Evolutionary conservation across 1,284 basidiomycete species (phyloP).

Genomic region (Leccinum pseudoinsigne): DNA sequence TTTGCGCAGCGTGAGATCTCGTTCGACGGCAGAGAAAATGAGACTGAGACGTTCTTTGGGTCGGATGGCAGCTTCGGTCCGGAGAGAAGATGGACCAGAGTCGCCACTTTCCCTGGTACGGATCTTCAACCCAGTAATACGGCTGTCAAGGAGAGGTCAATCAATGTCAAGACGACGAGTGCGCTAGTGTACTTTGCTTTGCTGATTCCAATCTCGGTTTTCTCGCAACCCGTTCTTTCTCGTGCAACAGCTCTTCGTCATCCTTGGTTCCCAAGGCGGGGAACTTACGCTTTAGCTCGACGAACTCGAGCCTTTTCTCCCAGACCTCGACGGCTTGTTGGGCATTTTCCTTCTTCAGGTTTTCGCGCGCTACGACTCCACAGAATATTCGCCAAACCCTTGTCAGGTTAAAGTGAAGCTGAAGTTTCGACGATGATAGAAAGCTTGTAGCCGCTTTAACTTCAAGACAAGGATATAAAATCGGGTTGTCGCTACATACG

Average conservation of each 20-base stretch:
- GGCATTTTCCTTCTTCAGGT: constrained; percentile 65
- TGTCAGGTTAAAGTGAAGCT: not conserved
- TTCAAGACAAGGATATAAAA: not conserved
- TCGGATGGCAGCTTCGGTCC: constrained; percentile 49
- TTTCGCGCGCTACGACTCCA: constrained; percentile 61
- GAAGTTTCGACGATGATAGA: not conserved
- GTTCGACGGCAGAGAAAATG: constrained; percentile 69
- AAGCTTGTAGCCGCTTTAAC: not conserved
- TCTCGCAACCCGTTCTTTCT: constrained; percentile 71
- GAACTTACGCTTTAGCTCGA: constrained; percentile 80
- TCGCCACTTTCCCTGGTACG: constrained; percentile 43
- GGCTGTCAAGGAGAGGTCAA: no score
- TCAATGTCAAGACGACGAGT: no score
- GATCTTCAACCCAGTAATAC: constrained; percentile 17
- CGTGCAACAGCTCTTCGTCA: constrained; percentile 82
- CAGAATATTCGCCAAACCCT: not conserved
- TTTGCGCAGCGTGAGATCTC: constrained; percentile 63
- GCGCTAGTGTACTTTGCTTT: constrained; percentile 32
- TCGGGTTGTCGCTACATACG: not conserved
- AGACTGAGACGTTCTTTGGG: constrained; percentile 66
- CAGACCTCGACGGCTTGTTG: constrained; percentile 68
- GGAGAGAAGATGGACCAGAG: constrained; percentile 41
- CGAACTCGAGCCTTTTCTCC: constrained; percentile 77
- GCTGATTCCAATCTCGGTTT: constrained; percentile 44
- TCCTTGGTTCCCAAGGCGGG: constrained; percentile 66